These are phyloP conservation scores for Perilla frutescens DNA, from an alignment of 257 asterid species.

Conservation along the genomic window DNA sequence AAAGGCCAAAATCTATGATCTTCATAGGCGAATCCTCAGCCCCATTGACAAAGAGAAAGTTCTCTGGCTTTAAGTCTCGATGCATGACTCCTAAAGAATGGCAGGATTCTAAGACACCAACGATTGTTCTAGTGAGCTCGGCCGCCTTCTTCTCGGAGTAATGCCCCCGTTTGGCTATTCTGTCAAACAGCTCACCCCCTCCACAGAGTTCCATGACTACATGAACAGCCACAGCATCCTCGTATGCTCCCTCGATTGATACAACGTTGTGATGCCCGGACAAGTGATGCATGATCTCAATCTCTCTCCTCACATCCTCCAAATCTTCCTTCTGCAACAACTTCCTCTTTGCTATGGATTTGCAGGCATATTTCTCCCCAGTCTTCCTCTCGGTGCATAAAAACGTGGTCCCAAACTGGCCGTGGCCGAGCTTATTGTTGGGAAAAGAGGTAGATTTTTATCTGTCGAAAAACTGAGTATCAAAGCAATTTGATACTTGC, in stretches of 20 bases:
- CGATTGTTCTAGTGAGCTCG: slow-evolving; percentile 70
- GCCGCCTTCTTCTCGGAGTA: slow-evolving; percentile 87
- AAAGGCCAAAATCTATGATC: slow-evolving; percentile 80
- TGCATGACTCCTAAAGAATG: slow-evolving; percentile 91
- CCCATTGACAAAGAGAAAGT: slow-evolving; percentile 63
- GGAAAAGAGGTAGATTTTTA: no score
- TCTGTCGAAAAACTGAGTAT: no score
- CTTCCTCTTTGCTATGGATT: slow-evolving; percentile 80
- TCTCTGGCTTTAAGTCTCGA: slow-evolving; percentile 86
- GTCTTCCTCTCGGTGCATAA: slow-evolving; percentile 61
- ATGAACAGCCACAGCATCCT: slow-evolving; percentile 80
- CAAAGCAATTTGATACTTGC: no score
- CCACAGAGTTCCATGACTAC: slow-evolving; percentile 83
- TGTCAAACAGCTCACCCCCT: slow-evolving; percentile 89
- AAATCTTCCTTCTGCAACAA: slow-evolving; percentile 62
- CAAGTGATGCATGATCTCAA: slow-evolving; percentile 81
- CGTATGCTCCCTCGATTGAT: slow-evolving; percentile 72
- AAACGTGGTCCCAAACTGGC: slow-evolving; percentile 80
- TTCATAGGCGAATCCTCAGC: slow-evolving; percentile 75
- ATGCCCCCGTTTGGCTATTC: slow-evolving; percentile 74
- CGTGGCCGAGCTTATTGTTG: slow-evolving; percentile 63
- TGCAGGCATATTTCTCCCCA: slow-evolving; percentile 67
- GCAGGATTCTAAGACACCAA: slow-evolving; percentile 72
- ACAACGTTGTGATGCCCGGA: slow-evolving; percentile 70
- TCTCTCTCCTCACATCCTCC: slow-evolving; percentile 86